phyloP scores from a whole-genome alignment of 139 green algal species.

The Tetraselmis striata region DNA sequence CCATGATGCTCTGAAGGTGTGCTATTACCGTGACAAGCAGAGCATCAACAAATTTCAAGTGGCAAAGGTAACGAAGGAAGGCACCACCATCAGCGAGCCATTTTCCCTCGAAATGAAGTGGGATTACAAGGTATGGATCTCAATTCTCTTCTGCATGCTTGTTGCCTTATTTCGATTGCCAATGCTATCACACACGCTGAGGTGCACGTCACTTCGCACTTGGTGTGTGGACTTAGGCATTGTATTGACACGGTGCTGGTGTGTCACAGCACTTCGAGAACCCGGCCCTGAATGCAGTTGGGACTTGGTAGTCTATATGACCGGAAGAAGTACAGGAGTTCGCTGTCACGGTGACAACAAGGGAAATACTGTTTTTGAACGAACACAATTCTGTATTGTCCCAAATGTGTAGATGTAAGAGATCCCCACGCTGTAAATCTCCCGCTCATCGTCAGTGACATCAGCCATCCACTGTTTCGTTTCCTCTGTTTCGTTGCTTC shows the following conservation, averaged over 20 bases:
- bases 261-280: slow-evolving; percentile 15
- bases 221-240: background rate
- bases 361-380: too few species aligned
- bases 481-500: too few species aligned
- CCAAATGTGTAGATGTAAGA: too few species aligned
- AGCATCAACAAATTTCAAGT: slow-evolving; percentile 93
- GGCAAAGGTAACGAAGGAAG: slow-evolving; percentile 55
- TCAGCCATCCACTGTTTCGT: too few species aligned
- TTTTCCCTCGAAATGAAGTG: slow-evolving; percentile 86
- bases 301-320: slow-evolving; percentile 24
- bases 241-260: background rate
- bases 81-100: slow-evolving; percentile 76
- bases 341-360: too few species aligned
- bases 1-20: slow-evolving; percentile 78
- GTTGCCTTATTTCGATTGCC: too few species aligned
- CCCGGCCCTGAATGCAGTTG: slow-evolving; percentile 12
- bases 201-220: slow-evolving; percentile 22
- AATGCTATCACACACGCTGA: too few species aligned
- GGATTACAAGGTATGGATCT: slow-evolving; percentile 69
- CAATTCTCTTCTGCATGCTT: too few species aligned
- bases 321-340: too few species aligned
- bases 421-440: too few species aligned
- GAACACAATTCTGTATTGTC: too few species aligned
- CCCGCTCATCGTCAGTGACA: too few species aligned
- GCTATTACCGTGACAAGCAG: slow-evolving; percentile 95